Conservation (phyloP, 2,329 filamentous ascomycete genomes). For the Decorospora gaudefroyi region DNA sequence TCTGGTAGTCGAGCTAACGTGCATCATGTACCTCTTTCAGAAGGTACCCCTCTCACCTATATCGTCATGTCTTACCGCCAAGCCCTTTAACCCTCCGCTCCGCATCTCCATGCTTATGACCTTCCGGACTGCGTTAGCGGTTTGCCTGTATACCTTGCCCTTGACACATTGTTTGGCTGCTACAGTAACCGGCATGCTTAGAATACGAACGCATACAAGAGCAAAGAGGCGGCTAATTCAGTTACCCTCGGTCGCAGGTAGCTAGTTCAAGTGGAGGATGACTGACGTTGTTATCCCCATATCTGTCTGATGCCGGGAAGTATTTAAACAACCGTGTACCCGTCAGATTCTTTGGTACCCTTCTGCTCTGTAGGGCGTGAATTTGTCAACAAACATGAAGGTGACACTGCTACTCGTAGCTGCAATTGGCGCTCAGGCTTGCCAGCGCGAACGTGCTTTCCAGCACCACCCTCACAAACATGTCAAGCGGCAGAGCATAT, state of each 20-base stretch:
- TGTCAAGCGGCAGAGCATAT: conserved; percentile 38
- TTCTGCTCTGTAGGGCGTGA: conserved; percentile 9
- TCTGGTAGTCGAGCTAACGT: conserved; percentile 1
- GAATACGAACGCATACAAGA: conserved; percentile 2
- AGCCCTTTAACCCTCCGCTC: conserved; percentile 23
- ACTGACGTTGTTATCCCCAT: conserved; percentile 28
- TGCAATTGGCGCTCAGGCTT: conserved; percentile 42
- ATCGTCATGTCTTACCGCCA: conserved; percentile 37
- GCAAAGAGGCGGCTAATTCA: conserved; percentile 7
- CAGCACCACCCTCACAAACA: conserved; percentile 27
- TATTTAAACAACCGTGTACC: conserved; percentile 21
- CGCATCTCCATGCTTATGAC: conserved; percentile 28
- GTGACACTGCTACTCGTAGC: conserved; percentile 30
- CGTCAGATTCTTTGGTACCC: background rate
- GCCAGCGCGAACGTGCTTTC: conserved; percentile 40
- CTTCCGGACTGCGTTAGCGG: conserved; percentile 40
- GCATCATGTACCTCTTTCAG: background rate
- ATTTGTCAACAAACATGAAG: conserved; percentile 31
- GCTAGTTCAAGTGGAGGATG: conserved; percentile 7
- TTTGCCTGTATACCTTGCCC: conserved; percentile 17
- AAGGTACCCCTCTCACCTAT: conserved; percentile 11
- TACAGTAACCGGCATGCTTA: conserved; percentile 4
- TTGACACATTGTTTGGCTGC: conserved; percentile 20
- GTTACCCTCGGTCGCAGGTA: conserved; percentile 6
- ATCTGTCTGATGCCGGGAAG: background rate